Evolutionary conservation across 257 asterid genomes (phyloP).

Genomic region (Gardenia jasminoides): DNA sequence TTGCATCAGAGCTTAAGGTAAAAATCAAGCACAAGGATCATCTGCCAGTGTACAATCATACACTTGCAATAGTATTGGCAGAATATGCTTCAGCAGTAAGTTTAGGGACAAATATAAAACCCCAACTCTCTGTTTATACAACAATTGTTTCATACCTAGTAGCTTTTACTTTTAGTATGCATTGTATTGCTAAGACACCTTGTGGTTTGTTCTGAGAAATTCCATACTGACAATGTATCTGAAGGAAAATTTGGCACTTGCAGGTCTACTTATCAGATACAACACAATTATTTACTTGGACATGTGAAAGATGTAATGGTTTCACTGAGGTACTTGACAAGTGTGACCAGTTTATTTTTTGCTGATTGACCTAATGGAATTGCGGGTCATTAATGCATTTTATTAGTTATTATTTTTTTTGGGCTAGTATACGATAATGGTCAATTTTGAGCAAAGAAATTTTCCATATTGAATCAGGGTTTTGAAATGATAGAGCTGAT

Average conservation of each 20-base stretch:
- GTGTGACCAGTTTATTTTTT: background rate
- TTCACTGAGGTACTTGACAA: constrained; percentile 56
- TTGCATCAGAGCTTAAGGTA: constrained; percentile 59
- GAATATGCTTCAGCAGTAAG: constrained; percentile 98
- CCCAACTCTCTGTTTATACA: background rate
- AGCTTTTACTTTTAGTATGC: background rate
- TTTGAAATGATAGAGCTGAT: constrained; percentile 86
- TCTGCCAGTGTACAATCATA: constrained; percentile 56
- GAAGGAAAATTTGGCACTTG: constrained; percentile 23
- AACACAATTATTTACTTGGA: constrained; percentile 84
- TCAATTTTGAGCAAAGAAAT: constrained; percentile 18
- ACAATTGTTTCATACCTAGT: background rate
- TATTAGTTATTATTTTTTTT: too few species aligned
- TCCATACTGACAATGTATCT: background rate
- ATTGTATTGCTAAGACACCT: background rate
- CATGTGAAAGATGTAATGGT: constrained; percentile 90
- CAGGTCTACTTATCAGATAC: constrained; percentile 94
- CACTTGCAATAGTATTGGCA: constrained; percentile 75
- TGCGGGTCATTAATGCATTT: background rate
- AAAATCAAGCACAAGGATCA: constrained; percentile 43
- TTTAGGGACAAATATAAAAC: background rate
- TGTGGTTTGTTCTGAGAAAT: constrained; percentile 8
- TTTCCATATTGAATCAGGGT: constrained; percentile 52
- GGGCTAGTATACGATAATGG: background rate
- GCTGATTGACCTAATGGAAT: constrained; percentile 8